Base-by-base conservation (phyloP, 2,329 filamentous ascomycete genomes). In the Aspergillus novoparasiticus region DNA sequence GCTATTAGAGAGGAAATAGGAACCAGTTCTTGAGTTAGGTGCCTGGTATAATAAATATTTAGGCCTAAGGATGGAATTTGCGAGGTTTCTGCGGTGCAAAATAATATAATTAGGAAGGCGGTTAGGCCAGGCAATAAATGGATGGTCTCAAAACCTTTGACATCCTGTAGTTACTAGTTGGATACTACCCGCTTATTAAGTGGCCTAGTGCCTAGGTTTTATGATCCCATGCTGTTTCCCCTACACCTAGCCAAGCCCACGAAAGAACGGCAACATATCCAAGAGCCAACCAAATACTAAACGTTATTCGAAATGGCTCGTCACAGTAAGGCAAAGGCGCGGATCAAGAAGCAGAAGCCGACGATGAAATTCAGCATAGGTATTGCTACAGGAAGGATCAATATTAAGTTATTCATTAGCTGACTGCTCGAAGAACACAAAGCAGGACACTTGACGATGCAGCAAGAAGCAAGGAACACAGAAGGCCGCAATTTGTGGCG, bases 391-490 rank as follows among this genome's bases (percentile, higher is more conserved):
- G 19, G n/a, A 14, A 21, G n/a, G 6, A 32, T 19, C 34, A 16
- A 19, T 16, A n/a, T 48, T 21, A 57, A n/a, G 6, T 26, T 34
- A 34, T 34, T 10, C 8, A 19, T 23, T 41, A 28, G 36, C 68
- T 67, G 58, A 70, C 60, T 10, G 26, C 23, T 41, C 6, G 46
- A 68, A 71, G 68, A 43, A 43, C 50, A 56, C 57, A 64, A 65
- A 30, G 59, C 69, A 71, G 67, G 64, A 30, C 64, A 68, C 32
- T 66, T 79, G 60, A 84, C 83, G 1, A 80, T 89, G 74, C 80
- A 81, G 66, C 84, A 89, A 67, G 86, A 87, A 75, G 86, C 86
- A 41, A 81, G 81, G 26, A 87, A 86, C 69, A 87, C 85, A 14
- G 84, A 84, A 71, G 80, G 76, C 21, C 82, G 85, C 67, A 78